These are phyloP conservation scores for Aspergillus unguis DNA, from an alignment of 2,329 filamentous ascomycete genomes.

Conservation along the genomic window DNA sequence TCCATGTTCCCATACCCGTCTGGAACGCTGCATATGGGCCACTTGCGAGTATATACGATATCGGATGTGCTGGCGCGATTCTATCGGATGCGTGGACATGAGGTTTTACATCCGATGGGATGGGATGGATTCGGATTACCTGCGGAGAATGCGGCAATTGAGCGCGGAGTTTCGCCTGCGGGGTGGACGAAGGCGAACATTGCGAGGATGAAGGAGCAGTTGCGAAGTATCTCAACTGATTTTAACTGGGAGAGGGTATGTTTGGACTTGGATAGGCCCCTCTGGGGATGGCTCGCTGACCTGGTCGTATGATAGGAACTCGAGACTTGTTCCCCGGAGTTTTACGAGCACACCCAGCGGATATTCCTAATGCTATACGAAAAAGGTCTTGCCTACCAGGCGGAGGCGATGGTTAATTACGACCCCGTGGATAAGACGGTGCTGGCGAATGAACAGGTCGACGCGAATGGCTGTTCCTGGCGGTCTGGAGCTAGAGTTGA, in stretches of 20 bases:
- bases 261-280: conserved; percentile 15
- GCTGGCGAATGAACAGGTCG: conserved; percentile 90
- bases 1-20: conserved; percentile 95
- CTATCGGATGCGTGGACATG: conserved; percentile 67
- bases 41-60: conserved; percentile 85
- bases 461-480: conserved; percentile 80
- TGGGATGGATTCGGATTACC: conserved; percentile 93
- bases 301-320: conserved; percentile 59
- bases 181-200: conserved; percentile 81
- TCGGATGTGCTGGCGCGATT: conserved; percentile 80
- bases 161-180: conserved; percentile 72
- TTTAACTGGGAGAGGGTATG: conserved; percentile 82
- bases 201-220: conserved; percentile 76
- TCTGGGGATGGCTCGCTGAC: too few species aligned
- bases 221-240: conserved; percentile 72
- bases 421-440: conserved; percentile 88
- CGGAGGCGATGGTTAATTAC: conserved; percentile 82
- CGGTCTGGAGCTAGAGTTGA: conserved; percentile 81
- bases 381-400: conserved; percentile 75
- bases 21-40: conserved; percentile 79
- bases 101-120: conserved; percentile 84
- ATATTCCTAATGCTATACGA: conserved; percentile 76
- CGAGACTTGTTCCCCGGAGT: conserved; percentile 76
- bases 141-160: conserved; percentile 86
- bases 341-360: conserved; percentile 86